Evolutionary conservation across 495 filamentous ascomycete genomes (phyloP).

Genomic region (Barbatosphaeria neglecta): DNA sequence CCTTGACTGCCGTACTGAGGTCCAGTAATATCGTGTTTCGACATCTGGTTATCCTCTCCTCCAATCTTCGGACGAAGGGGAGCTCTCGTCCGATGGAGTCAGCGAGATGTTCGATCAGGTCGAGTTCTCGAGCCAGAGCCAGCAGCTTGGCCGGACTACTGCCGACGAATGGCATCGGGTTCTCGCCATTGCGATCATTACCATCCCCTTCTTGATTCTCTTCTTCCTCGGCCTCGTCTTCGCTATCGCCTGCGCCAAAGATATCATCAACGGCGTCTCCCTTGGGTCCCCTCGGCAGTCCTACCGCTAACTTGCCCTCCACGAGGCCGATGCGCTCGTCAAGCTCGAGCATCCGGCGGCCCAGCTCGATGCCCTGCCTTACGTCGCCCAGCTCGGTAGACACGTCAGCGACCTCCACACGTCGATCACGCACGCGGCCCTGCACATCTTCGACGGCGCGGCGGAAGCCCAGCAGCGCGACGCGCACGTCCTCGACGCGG

Average conservation of each 20-base stretch:
- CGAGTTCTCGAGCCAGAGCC: conserved; percentile 32
- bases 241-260: conserved; percentile 20
- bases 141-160: conserved; percentile 30
- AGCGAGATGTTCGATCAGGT: conserved; percentile 23
- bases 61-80: conserved; percentile 38
- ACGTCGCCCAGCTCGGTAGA: conserved; percentile 28
- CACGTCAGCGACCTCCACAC: conserved; percentile 28
- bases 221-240: conserved; percentile 11
- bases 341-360: conserved; percentile 57
- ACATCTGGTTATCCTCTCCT: conserved; percentile 37
- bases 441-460: conserved; percentile 56
- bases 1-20: conserved; percentile 65
- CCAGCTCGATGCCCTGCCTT: conserved; percentile 36
- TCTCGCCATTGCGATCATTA: conserved; percentile 15
- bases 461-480: conserved; percentile 74
- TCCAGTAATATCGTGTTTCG: conserved; percentile 75
- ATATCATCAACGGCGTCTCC: conserved; percentile 21
- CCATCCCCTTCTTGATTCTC: conserved; percentile 11
- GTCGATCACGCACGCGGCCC: conserved; percentile 34
- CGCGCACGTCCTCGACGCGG: conserved; percentile 79
- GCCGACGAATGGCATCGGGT: conserved; percentile 14
- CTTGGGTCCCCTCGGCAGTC: conserved; percentile 12
- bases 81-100: conserved; percentile 28
- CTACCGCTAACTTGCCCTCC: conserved; percentile 51
- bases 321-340: conserved; percentile 61